Percentiles rank a stretch among this genome's conserved stretches.
phyloP scores from a whole-genome alignment of 108 stramenopile genomes.

The Cylindrotheca fusiformis region DNA sequence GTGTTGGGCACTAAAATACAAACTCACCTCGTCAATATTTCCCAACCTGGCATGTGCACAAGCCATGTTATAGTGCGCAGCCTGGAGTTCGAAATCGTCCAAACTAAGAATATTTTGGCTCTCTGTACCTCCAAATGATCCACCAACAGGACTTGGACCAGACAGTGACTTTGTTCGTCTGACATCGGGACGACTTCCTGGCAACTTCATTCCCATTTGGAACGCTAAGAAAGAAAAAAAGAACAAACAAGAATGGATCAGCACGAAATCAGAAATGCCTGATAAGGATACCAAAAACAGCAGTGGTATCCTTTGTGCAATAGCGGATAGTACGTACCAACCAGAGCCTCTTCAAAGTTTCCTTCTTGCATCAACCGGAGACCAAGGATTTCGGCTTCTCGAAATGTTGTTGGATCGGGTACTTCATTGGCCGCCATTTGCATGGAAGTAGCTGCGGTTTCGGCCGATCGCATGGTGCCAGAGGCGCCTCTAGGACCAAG shows the following conservation, averaged over 20 bases:
- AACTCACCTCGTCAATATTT: slow-evolving; percentile 48
- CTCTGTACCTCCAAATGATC: slow-evolving; percentile 61
- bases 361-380: slow-evolving; percentile 81
- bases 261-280: slow-evolving; percentile 4
- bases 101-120: slow-evolving; percentile 42
- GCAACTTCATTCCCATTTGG: slow-evolving; percentile 71
- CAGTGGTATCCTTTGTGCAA: background rate
- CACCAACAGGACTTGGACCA: slow-evolving; percentile 83
- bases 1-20: background rate
- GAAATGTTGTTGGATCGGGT: slow-evolving; percentile 53
- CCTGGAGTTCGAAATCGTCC: slow-evolving; percentile 83
- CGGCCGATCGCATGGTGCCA: slow-evolving; percentile 4
- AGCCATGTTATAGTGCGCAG: slow-evolving; percentile 84
- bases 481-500: background rate
- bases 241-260: slow-evolving; percentile 5
- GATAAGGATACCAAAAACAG: background rate
- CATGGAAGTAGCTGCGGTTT: slow-evolving; percentile 4
- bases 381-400: slow-evolving; percentile 80
- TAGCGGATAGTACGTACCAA: slow-evolving; percentile 40
- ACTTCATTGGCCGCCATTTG: slow-evolving; percentile 14
- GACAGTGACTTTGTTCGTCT: slow-evolving; percentile 53
- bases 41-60: slow-evolving; percentile 70
- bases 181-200: slow-evolving; percentile 67
- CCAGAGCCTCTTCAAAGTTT: slow-evolving; percentile 61
- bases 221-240: slow-evolving; percentile 41